Percentiles rank a stretch among this genome's conserved stretches.
Conservation (phyloP, 2,329 filamentous ascomycete genomes). For the Nakataea oryzae region DNA sequence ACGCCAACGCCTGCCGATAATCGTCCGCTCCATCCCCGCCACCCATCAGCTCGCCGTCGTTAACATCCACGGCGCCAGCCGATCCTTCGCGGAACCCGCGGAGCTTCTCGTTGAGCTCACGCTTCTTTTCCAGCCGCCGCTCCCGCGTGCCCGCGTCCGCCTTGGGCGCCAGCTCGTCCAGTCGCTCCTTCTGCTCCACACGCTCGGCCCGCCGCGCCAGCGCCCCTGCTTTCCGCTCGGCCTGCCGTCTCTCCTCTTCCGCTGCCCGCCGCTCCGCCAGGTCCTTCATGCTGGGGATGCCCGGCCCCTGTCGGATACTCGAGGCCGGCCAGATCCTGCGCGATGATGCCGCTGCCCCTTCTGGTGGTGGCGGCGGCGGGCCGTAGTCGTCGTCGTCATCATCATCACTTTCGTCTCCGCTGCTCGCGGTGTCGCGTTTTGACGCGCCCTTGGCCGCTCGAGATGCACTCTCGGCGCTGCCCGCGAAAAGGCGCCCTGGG, state of each 20-base stretch:
- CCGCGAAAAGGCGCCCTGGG: background rate
- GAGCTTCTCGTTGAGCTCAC: constrained; percentile 61
- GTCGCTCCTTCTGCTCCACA: constrained; percentile 53
- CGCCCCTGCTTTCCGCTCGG: constrained; percentile 41
- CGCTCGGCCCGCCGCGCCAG: constrained; percentile 55
- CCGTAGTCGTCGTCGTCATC: constrained; percentile 47
- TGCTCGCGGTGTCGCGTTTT: constrained; percentile 5
- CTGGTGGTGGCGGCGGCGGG: constrained; percentile 28
- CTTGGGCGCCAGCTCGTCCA: constrained; percentile 71
- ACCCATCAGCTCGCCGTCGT: constrained; percentile 70
- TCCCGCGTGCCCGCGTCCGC: constrained; percentile 77
- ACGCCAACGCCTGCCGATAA: constrained; percentile 56
- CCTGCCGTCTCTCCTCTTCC: constrained; percentile 35
- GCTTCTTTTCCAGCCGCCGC: constrained; percentile 76
- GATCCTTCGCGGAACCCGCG: constrained; percentile 61
- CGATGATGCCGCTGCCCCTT: constrained; percentile 32
- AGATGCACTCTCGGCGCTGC: background rate
- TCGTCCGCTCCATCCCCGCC: constrained; percentile 55
- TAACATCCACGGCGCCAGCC: constrained; percentile 50
- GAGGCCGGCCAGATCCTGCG: constrained; percentile 12
- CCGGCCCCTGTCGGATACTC: constrained; percentile 31
- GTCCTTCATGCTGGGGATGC: constrained; percentile 65
- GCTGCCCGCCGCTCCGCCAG: constrained; percentile 50
- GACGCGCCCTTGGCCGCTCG: background rate
- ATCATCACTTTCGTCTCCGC: constrained; percentile 7